Evolutionary conservation across 495 filamentous ascomycete species (phyloP).

Genomic region (Tuber microsphaerosporum): DNA sequence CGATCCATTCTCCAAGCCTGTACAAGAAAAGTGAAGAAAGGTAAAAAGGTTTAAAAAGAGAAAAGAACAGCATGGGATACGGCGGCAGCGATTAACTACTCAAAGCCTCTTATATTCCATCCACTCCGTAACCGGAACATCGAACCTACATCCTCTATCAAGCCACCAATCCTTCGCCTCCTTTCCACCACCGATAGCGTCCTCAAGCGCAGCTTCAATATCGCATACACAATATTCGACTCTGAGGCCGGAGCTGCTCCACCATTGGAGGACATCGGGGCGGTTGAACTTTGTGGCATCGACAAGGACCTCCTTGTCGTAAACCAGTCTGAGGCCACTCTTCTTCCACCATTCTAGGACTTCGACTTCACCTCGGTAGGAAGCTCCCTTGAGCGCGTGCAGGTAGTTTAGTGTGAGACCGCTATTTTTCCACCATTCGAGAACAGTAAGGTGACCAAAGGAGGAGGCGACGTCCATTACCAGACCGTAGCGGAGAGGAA

Average conservation of each 20-base stretch:
- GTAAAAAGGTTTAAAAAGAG: not conserved
- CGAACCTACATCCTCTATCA: slow-evolving; percentile 77
- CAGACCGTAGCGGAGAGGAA: slow-evolving; percentile 73
- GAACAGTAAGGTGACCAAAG: slow-evolving; percentile 71
- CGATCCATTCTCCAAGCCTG: not conserved
- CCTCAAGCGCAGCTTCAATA: slow-evolving; percentile 89
- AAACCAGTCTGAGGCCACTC: slow-evolving; percentile 72
- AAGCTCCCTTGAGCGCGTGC: slow-evolving; percentile 62
- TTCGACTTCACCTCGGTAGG: slow-evolving; percentile 74
- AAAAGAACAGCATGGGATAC: not conserved
- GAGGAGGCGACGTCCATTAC: slow-evolving; percentile 79
- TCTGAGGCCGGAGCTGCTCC: slow-evolving; percentile 52
- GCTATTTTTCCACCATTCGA: slow-evolving; percentile 83
- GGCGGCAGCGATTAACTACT: slow-evolving; percentile 4
- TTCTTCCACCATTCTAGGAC: slow-evolving; percentile 78
- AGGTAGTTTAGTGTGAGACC: slow-evolving; percentile 39
- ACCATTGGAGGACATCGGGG: slow-evolving; percentile 81
- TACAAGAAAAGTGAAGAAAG: not conserved
- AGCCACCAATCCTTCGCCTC: slow-evolving; percentile 81
- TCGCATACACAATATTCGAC: slow-evolving; percentile 94
- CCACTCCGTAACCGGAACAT: slow-evolving; percentile 83
- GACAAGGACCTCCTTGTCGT: slow-evolving; percentile 81
- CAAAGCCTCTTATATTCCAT: slow-evolving; percentile 62
- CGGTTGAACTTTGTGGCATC: slow-evolving; percentile 82
- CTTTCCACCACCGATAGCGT: slow-evolving; percentile 62